Percentiles rank a stretch among this genome's conserved stretches.
Conservation (phyloP, 1,284 basidiomycete species). For the Marasmius oreades region DNA sequence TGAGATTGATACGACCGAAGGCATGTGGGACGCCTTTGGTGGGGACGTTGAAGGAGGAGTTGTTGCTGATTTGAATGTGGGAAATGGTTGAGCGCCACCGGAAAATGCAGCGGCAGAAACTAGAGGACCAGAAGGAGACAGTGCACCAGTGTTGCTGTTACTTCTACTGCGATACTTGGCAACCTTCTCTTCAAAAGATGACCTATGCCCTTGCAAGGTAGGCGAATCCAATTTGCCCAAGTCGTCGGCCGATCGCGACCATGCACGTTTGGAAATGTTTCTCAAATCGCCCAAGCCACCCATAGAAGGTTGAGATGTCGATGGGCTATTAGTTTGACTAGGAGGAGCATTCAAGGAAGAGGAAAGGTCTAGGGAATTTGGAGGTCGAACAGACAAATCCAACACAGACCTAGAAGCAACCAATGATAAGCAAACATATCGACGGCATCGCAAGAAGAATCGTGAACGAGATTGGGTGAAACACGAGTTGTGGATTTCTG, state of each 20-base stretch:
- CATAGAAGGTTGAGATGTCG: constrained; percentile 24
- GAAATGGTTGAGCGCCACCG: constrained; percentile 14
- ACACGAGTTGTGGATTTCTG: not conserved
- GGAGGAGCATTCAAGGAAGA: constrained; percentile 15
- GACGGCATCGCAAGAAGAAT: constrained; percentile 6
- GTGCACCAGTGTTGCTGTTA: constrained; percentile 30
- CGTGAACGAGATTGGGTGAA: constrained; percentile 7
- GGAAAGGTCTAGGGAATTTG: constrained; percentile 44
- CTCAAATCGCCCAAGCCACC: constrained; percentile 62
- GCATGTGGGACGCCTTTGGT: constrained; percentile 17
- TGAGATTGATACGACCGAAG: constrained; percentile 30
- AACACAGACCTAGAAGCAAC: constrained; percentile 54
- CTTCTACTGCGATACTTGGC: constrained; percentile 53
- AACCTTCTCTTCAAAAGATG: constrained; percentile 57
- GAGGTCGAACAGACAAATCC: constrained; percentile 54
- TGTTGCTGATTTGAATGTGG: constrained; percentile 9
- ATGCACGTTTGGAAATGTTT: constrained; percentile 60
- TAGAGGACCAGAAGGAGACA: constrained; percentile 12
- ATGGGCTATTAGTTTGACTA: constrained; percentile 32
- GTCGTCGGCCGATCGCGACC: constrained; percentile 79
- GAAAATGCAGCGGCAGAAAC: constrained; percentile 29
- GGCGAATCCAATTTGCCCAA: constrained; percentile 46
- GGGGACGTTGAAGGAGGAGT: constrained; percentile 22
- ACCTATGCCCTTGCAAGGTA: constrained; percentile 45
- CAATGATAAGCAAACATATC: constrained; percentile 12